Conservation (phyloP, 305 asterid genomes). For the Fraxinus dipetala region DNA sequence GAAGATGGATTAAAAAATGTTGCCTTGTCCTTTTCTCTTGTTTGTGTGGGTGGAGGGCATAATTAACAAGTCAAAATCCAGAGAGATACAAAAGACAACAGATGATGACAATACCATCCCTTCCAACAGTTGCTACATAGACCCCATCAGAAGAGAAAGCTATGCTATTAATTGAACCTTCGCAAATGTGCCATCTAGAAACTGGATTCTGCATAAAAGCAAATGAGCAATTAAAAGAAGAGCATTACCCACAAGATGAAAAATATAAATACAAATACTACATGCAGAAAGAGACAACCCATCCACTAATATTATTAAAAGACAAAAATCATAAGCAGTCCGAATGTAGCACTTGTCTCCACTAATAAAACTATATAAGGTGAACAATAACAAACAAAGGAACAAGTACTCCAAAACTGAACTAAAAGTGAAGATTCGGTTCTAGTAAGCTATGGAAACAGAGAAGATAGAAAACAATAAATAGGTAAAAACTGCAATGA, state of each 20-base stretch:
- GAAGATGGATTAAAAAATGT: slow-evolving; percentile 7
- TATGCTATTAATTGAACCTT: slow-evolving; percentile 82
- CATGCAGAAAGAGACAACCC: background rate
- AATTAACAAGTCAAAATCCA: background rate
- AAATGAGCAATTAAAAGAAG: background rate
- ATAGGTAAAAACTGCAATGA: background rate
- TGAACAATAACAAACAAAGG: background rate
- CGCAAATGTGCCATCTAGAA: slow-evolving; percentile 98
- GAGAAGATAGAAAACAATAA: background rate
- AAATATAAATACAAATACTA: slow-evolving; percentile 2
- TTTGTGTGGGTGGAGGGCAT: background rate
- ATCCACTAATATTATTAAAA: slow-evolving; percentile 1
- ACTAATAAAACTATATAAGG: background rate
- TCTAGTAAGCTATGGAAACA: background rate
- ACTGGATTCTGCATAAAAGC: slow-evolving; percentile 73
- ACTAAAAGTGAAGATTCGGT: background rate
- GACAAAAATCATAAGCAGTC: background rate
- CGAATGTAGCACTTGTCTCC: slow-evolving; percentile 7
- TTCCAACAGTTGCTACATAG: slow-evolving; percentile 91
- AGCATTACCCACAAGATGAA: background rate
- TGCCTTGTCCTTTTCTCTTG: background rate
- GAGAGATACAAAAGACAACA: slow-evolving; percentile 18
- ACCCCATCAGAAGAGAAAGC: slow-evolving; percentile 88
- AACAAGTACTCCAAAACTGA: background rate
- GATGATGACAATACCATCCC: slow-evolving; percentile 75